These are phyloP conservation scores for Naegleria gruberi DNA, from an alignment of 208 protist genomes.

Conservation along the genomic window DNA sequence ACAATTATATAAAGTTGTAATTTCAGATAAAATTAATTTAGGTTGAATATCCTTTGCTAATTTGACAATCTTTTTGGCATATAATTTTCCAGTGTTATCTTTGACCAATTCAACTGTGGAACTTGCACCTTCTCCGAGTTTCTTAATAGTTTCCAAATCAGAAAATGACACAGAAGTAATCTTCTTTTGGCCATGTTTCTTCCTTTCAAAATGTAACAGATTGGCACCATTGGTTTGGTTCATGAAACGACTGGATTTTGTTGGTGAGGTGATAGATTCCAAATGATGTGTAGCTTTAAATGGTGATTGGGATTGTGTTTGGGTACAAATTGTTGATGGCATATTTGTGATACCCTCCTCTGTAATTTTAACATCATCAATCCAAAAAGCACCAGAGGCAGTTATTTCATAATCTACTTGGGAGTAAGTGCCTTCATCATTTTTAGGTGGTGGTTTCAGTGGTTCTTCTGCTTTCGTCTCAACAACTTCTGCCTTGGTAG, in stretches of 20 bases:
- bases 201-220: not conserved
- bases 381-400: not conserved
- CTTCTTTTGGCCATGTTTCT: not conserved
- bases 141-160: not conserved
- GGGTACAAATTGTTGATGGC: not conserved
- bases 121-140: not conserved
- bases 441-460: not conserved
- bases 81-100: not conserved
- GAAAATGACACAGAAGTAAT: no score
- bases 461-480: not conserved
- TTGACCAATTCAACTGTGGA: not conserved
- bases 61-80: not conserved
- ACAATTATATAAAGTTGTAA: not conserved
- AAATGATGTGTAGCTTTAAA: not conserved
- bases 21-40: not conserved
- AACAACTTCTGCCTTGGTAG: not conserved
- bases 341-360: not conserved
- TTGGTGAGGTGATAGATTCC: not conserved
- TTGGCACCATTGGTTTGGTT: not conserved
- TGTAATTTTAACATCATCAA: not conserved
- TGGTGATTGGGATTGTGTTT: not conserved
- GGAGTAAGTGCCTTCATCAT: not conserved
- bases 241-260: not conserved
- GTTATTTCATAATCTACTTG: conserved; percentile 1
- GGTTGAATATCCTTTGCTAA: not conserved